Percentiles rank a stretch among this genome's conserved stretches.
Evolutionary conservation across 225 moss, liverwort and hornwort species (phyloP).

Genomic region (Physcomitrium patens): DNA sequence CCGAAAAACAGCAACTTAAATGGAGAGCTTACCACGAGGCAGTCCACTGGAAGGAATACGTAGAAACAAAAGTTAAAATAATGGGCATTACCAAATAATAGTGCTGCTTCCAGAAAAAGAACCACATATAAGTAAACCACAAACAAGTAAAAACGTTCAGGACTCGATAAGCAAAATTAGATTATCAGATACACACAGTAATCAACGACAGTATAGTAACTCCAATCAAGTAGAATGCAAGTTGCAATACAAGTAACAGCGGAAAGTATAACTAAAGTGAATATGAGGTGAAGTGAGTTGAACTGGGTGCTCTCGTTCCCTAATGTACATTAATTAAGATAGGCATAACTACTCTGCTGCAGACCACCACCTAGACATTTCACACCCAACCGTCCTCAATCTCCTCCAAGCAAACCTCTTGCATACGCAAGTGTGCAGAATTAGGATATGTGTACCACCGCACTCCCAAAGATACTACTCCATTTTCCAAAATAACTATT

Average conservation of each 20-base stretch:
- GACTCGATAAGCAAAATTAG: too few species aligned
- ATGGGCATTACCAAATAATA: too few species aligned
- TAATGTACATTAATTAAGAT: slow-evolving; percentile 89
- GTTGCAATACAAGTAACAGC: slow-evolving; percentile 28
- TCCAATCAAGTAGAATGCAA: slow-evolving; percentile 42
- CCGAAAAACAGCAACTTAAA: too few species aligned
- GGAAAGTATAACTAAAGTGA: slow-evolving; percentile 30
- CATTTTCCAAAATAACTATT: slow-evolving; percentile 50
- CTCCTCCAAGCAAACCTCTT: slow-evolving; percentile 34
- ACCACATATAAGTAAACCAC: too few species aligned
- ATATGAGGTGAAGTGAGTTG: slow-evolving; percentile 74
- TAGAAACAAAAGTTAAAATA: too few species aligned
- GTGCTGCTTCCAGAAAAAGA: too few species aligned
- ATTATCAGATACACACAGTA: too few species aligned
- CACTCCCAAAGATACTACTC: slow-evolving; percentile 31
- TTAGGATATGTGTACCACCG: slow-evolving; percentile 27
- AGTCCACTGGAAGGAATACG: too few species aligned
- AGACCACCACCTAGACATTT: slow-evolving; percentile 33
- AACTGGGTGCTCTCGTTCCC: slow-evolving; percentile 88
- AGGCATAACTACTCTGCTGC: slow-evolving; percentile 69
- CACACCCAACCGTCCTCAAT: neutral
- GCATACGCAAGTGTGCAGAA: slow-evolving; percentile 44
- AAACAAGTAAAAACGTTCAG: too few species aligned
- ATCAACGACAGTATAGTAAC: slow-evolving; percentile 6
- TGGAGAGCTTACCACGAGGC: too few species aligned